phyloP scores from a whole-genome alignment of 2,329 filamentous ascomycete genomes.

The Diaporthe citriasiana region DNA sequence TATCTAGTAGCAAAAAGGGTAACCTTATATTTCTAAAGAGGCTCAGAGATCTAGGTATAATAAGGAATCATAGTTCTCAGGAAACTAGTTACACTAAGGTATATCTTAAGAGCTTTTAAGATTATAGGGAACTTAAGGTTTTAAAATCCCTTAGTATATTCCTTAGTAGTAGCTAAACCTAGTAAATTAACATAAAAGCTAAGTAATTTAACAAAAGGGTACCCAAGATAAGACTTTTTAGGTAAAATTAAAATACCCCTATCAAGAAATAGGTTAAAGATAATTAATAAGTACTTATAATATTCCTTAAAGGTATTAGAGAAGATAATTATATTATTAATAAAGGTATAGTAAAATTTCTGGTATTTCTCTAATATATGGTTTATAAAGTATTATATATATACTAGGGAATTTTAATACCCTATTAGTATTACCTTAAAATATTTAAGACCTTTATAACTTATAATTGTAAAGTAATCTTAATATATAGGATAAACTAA shows the following conservation, averaged over 20 bases:
- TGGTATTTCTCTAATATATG: background rate
- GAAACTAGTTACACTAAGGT: no score
- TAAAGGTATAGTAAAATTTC: background rate
- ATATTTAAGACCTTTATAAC: background rate
- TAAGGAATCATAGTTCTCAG: background rate
- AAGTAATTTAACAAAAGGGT: no score
- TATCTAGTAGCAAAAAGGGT: background rate
- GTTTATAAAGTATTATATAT: constrained; percentile 23
- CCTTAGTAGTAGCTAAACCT: background rate
- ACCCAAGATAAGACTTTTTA: no score
- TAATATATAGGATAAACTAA: background rate
- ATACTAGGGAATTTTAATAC: background rate
- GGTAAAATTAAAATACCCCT: no score
- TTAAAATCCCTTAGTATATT: background rate
- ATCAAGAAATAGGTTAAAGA: background rate
- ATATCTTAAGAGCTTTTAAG: no score
- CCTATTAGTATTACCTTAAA: background rate
- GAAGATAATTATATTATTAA: constrained; percentile 31
- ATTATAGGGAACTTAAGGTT: background rate
- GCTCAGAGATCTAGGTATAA: background rate
- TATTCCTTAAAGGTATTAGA: background rate
- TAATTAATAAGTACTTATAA: background rate
- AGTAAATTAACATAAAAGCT: constrained; percentile 4
- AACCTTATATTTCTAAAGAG: no score
- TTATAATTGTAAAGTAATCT: constrained; percentile 11